Conservation (phyloP, 176 grass and related monocot genomes). For the Hordeum marinum region DNA sequence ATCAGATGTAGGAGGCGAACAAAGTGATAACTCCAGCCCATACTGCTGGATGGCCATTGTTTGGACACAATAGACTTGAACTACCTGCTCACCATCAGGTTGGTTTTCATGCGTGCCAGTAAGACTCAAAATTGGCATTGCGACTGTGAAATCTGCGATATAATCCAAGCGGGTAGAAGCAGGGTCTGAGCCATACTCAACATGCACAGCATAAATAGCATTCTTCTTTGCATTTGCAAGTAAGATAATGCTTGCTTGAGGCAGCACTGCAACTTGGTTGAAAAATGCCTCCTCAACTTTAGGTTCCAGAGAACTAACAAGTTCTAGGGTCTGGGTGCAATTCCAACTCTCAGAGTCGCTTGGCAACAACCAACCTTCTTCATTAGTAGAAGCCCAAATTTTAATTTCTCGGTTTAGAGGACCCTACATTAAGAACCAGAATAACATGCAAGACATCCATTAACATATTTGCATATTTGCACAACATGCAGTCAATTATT, state of each 20-base stretch:
- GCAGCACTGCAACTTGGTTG: conserved; percentile 79
- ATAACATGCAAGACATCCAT: neutral
- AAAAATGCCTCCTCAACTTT: conserved; percentile 84
- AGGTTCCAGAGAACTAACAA: conserved; percentile 72
- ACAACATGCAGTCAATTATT: neutral
- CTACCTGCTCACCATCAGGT: conserved; percentile 68
- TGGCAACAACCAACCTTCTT: conserved; percentile 82
- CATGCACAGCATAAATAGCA: conserved; percentile 95
- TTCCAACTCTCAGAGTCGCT: conserved; percentile 84
- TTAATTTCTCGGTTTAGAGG: conserved; percentile 90
- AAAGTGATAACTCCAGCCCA: conserved; percentile 83
- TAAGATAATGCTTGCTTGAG: conserved; percentile 88
- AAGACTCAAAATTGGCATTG: conserved; percentile 98
- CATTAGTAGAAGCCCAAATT: conserved; percentile 83
- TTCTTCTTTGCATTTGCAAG: conserved; percentile 99
- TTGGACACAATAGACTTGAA: conserved; percentile 98
- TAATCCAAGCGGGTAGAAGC: conserved; percentile 86
- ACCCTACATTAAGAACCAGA: conserved; percentile 55
- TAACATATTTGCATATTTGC: neutral
- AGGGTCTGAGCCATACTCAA: conserved; percentile 76
- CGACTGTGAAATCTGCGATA: conserved; percentile 95
- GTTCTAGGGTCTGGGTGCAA: conserved; percentile 87
- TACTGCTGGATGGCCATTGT: conserved; percentile 99
- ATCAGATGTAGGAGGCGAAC: conserved; percentile 67
- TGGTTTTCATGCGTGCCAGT: conserved; percentile 71